These are phyloP conservation scores for Trichoderma oligosporum DNA, from an alignment of 2,329 filamentous ascomycete species.

Conservation along the genomic window DNA sequence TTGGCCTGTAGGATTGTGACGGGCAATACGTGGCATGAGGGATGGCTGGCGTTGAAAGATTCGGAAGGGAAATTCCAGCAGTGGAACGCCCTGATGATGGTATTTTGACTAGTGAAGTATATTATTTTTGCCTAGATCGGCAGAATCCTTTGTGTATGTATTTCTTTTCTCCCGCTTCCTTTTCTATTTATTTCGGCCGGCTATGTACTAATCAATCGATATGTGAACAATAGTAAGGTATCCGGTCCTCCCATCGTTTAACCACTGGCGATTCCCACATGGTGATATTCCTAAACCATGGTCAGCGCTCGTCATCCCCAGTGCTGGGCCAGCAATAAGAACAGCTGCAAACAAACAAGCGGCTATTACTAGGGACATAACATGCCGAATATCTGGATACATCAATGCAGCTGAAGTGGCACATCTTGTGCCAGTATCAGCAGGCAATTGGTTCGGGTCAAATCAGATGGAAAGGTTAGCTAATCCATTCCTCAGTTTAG, in stretches of 20 bases:
- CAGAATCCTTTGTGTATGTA: neutral
- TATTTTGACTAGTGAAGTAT: neutral
- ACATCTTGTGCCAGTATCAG: neutral
- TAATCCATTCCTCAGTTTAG: neutral
- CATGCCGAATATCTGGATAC: constrained; percentile 1
- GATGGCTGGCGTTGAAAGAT: neutral
- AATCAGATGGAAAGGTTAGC: constrained; percentile 7
- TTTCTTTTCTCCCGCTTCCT: no score
- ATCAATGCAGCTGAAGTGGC: neutral
- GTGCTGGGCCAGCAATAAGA: neutral
- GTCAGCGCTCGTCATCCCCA: neutral
- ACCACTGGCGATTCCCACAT: constrained; percentile 12
- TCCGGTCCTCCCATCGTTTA: constrained; percentile 9
- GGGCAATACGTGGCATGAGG: constrained; percentile 6
- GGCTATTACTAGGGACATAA: neutral
- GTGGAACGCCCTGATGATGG: constrained; percentile 3
- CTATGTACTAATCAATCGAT: neutral
- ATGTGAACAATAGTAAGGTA: neutral
- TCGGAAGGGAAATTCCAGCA: neutral
- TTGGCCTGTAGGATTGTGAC: constrained; percentile 8
- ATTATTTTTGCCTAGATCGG: constrained; percentile 9
- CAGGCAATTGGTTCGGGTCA: neutral
- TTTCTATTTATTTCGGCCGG: neutral
- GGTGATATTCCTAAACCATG: constrained; percentile 3
- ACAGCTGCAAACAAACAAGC: neutral